Percentiles rank a stretch among this genome's conserved stretches.
Conservation (phyloP, 768 basidiomycete species). For the Amanita molliuscula region DNA sequence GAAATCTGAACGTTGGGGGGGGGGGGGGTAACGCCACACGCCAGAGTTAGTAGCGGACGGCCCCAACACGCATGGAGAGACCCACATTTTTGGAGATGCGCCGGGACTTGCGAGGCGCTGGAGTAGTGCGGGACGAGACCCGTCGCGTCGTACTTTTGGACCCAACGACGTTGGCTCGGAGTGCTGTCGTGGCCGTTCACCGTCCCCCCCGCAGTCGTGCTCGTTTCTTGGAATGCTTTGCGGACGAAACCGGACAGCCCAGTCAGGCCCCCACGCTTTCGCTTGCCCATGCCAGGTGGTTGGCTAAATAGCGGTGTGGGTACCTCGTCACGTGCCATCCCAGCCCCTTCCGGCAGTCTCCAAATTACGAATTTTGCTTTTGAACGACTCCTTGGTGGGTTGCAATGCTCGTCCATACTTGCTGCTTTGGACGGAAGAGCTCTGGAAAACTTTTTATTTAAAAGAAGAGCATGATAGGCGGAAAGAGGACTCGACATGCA, state of each 20-base stretch:
- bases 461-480: too few species aligned
- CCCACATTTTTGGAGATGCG: constrained; percentile 77
- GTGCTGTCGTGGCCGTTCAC: background rate
- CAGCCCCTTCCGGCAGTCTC: too few species aligned
- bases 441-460: too few species aligned
- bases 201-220: background rate
- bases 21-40: background rate
- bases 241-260: constrained; percentile 35
- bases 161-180: constrained; percentile 15
- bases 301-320: too few species aligned
- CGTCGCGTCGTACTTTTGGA: constrained; percentile 52
- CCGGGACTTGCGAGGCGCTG: constrained; percentile 56
- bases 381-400: too few species aligned
- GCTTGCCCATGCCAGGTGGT: constrained; percentile 20
- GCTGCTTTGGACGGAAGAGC: too few species aligned
- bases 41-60: too few species aligned
- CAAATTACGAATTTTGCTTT: too few species aligned
- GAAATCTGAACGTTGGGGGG: constrained; percentile 49
- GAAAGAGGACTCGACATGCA: too few species aligned
- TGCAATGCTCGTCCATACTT: too few species aligned
- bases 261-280: constrained; percentile 32
- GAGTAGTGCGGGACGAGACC: constrained; percentile 67
- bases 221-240: constrained; percentile 22
- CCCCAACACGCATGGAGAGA: too few species aligned
- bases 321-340: too few species aligned